Evolutionary conservation across 2,329 filamentous ascomycete genomes (phyloP).

Genomic region (Arachnopeziza araneosa): DNA sequence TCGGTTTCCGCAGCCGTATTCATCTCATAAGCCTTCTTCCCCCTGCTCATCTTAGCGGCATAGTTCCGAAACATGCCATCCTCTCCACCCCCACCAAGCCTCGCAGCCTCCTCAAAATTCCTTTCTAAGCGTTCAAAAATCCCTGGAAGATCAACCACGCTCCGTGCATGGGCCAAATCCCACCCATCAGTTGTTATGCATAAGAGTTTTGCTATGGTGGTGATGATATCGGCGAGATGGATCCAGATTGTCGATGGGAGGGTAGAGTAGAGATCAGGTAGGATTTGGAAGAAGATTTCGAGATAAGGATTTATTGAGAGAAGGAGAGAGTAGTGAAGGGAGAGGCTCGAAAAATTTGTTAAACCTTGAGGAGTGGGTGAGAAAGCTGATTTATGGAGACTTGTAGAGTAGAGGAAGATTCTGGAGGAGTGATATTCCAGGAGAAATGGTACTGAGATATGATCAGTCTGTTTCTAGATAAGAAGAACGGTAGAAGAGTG

Average conservation of each 20-base stretch:
- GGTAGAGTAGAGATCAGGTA: neutral
- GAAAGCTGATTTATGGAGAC: neutral
- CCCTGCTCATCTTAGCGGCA: neutral
- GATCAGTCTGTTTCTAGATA: neutral
- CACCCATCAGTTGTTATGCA: neutral
- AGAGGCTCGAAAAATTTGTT: neutral
- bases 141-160: neutral
- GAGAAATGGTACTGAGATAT: neutral
- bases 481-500: neutral
- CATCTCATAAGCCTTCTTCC: neutral
- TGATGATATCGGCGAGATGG: neutral
- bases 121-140: neutral
- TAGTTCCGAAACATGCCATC: neutral
- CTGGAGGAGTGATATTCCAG: neutral
- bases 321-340: neutral
- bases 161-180: neutral
- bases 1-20: neutral
- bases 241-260: neutral
- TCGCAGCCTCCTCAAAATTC: neutral
- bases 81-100: neutral
- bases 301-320: neutral
- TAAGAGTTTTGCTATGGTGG: neutral
- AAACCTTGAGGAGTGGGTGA: neutral
- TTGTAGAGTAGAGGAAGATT: neutral
- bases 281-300: neutral